A percentile compares a stretch with the other conserved stretches of the same genome.
Conservation (phyloP, 2,329 filamentous ascomycete species). For the Clonostachys rhizophaga region DNA sequence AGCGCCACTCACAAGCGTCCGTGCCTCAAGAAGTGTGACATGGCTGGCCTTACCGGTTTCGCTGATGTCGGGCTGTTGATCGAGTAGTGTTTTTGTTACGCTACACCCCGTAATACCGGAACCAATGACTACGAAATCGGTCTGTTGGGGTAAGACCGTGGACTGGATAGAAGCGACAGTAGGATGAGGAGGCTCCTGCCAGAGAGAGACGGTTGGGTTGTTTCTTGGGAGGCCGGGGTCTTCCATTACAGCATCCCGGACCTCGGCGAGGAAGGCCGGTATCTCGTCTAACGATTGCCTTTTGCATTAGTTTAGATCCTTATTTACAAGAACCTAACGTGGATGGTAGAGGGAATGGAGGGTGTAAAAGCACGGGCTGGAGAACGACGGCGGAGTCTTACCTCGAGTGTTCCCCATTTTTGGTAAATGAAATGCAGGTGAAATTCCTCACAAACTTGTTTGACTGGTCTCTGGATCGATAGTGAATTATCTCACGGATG, state of each 20-base stretch:
- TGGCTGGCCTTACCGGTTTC: background rate
- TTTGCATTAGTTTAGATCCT: no score
- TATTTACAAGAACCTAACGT: no score
- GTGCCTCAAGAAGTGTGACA: slow-evolving; percentile 17
- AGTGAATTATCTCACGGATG: no score
- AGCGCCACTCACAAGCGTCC: slow-evolving; percentile 17
- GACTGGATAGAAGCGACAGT: slow-evolving; percentile 13
- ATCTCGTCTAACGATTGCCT: no score
- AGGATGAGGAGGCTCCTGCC: slow-evolving; percentile 16
- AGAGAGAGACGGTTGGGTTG: slow-evolving; percentile 14
- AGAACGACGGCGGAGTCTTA: no score
- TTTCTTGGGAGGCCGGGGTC: slow-evolving; percentile 14
- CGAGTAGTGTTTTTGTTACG: slow-evolving; percentile 13
- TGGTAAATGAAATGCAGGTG: no score
- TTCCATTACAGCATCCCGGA: background rate
- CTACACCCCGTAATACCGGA: slow-evolving; percentile 22
- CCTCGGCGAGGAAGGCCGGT: background rate
- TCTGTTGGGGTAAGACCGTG: slow-evolving; percentile 5
- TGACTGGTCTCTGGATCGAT: no score
- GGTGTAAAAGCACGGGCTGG: no score
- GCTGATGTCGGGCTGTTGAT: slow-evolving; percentile 1
- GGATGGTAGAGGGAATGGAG: no score
- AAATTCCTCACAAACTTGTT: no score
- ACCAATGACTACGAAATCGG: slow-evolving; percentile 17
- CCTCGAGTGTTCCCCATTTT: no score